These are phyloP conservation scores for Amanita inopinata DNA, from an alignment of 768 basidiomycete genomes.

Conservation along the genomic window DNA sequence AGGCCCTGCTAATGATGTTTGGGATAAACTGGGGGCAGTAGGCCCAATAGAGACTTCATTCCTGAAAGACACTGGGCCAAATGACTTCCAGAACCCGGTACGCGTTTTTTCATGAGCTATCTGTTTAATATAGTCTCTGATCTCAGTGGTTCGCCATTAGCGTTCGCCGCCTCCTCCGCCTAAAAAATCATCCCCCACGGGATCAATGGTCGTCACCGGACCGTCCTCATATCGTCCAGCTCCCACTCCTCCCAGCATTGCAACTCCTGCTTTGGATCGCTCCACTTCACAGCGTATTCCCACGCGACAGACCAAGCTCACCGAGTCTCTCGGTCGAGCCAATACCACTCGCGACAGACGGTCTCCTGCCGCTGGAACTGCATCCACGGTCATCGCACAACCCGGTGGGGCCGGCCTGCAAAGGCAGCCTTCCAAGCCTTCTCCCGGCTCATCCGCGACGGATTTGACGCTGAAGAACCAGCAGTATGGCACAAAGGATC, in stretches of 20 bases:
- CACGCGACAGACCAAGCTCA: constrained; percentile 34
- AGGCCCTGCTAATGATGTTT: constrained; percentile 58
- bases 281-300: constrained; percentile 81
- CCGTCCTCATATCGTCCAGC: constrained; percentile 66
- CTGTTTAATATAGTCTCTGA: constrained; percentile 9
- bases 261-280: constrained; percentile 69
- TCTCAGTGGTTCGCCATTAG: constrained; percentile 14
- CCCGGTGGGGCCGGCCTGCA: constrained; percentile 20
- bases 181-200: constrained; percentile 24
- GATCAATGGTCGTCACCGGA: constrained; percentile 23
- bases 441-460: constrained; percentile 49
- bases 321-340: constrained; percentile 47
- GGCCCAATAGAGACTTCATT: constrained; percentile 15
- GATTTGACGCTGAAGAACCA: constrained; percentile 43
- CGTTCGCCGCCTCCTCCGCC: constrained; percentile 44
- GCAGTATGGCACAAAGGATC: constrained; percentile 27
- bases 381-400: not conserved
- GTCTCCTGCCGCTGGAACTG: constrained; percentile 27
- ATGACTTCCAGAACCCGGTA: constrained; percentile 48
- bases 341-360: constrained; percentile 62
- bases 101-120: constrained; percentile 19
- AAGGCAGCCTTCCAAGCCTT: constrained; percentile 32
- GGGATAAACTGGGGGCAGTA: constrained; percentile 76
- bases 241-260: constrained; percentile 59
- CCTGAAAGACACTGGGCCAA: constrained; percentile 30